Evolutionary conservation across 2,329 filamentous ascomycete species (phyloP).

Genomic region (Sporothrix phasma): DNA sequence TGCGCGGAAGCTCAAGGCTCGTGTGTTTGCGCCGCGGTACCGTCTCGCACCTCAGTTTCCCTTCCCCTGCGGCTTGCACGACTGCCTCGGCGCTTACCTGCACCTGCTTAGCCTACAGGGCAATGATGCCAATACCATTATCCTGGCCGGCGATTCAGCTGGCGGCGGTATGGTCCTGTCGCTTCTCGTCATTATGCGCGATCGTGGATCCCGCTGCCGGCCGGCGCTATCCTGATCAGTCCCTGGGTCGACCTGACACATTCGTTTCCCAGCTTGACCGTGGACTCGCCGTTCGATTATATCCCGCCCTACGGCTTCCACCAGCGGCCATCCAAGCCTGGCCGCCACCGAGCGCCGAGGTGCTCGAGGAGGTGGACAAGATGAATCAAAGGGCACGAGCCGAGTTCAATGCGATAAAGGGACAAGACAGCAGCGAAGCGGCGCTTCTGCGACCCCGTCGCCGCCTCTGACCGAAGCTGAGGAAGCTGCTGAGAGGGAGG

Average conservation of each 20-base stretch:
- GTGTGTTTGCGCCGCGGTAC: slow-evolving; percentile 80
- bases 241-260: slow-evolving; percentile 96
- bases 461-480: slow-evolving; percentile 25
- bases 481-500: neutral
- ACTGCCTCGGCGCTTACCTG: slow-evolving; percentile 81
- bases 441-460: neutral
- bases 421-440: neutral
- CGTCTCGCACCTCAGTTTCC: slow-evolving; percentile 87
- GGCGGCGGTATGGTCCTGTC: slow-evolving; percentile 83
- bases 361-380: slow-evolving; percentile 46
- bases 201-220: slow-evolving; percentile 74
- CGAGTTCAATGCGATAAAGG: slow-evolving; percentile 21
- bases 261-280: slow-evolving; percentile 82
- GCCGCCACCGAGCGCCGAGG: slow-evolving; percentile 80
- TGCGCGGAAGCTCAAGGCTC: slow-evolving; percentile 83
- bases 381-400: slow-evolving; percentile 32
- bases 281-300: slow-evolving; percentile 67
- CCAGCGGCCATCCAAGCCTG: slow-evolving; percentile 81
- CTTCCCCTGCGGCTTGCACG: slow-evolving; percentile 85
- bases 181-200: slow-evolving; percentile 69
- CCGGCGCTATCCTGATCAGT: slow-evolving; percentile 81
- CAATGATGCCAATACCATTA: slow-evolving; percentile 62
- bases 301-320: slow-evolving; percentile 82
- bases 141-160: slow-evolving; percentile 86
- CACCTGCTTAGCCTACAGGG: slow-evolving; percentile 62